phyloP scores from a whole-genome alignment of 331 rosid genomes.

The Quercus tomentella region DNA sequence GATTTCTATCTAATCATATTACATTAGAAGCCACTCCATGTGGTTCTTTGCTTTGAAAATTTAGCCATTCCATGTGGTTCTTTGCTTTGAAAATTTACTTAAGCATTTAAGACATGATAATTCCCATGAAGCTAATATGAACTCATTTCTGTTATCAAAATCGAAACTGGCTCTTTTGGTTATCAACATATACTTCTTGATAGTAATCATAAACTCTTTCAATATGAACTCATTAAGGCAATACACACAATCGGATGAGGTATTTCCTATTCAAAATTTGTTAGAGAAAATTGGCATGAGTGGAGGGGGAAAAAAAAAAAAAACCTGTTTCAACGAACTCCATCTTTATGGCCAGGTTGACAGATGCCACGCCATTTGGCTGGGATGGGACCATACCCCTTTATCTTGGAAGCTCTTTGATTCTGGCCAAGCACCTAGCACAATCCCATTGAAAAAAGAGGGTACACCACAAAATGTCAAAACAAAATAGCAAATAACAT shows the following conservation, averaged over 20 bases:
- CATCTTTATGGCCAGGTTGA: slow-evolving; percentile 9
- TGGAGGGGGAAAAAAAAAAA: neutral
- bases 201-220: no score
- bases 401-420: slow-evolving; percentile 54
- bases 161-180: no score
- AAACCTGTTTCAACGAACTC: slow-evolving; percentile 63
- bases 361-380: slow-evolving; percentile 62
- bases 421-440: slow-evolving; percentile 78
- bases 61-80: no score
- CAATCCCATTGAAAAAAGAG: neutral
- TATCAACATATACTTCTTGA: no score
- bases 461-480: neutral
- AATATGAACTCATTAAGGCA: neutral
- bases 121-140: no score
- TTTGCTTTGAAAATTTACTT: no score
- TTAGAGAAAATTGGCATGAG: neutral
- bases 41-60: no score
- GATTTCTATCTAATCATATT: no score
- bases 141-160: no score
- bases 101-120: no score
- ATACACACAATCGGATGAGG: neutral
- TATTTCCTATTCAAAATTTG: neutral
- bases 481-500: neutral
- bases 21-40: no score
- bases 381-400: slow-evolving; percentile 59